Percentiles rank a stretch among this genome's conserved stretches.
phyloP scores from a whole-genome alignment of 495 filamentous ascomycete genomes.

The Choiromyces venosus region DNA sequence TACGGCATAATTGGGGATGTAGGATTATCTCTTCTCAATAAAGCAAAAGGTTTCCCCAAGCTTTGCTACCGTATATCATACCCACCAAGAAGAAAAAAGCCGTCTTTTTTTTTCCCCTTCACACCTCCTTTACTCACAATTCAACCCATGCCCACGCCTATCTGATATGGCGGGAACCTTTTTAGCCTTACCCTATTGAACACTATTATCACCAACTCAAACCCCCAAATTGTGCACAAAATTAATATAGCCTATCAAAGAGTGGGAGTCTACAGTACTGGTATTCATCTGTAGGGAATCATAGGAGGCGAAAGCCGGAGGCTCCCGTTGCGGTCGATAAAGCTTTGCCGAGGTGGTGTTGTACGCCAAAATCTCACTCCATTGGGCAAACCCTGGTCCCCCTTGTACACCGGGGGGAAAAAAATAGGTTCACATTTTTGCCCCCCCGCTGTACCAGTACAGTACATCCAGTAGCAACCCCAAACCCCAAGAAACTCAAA shows the following conservation, averaged over 20 bases:
- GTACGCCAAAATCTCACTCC: background rate
- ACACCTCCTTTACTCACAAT: background rate
- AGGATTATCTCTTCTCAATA: background rate
- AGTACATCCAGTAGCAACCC: too few relatives aligned
- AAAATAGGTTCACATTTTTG: too few relatives aligned
- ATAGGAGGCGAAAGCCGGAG: background rate
- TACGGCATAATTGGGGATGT: background rate
- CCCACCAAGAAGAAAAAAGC: background rate
- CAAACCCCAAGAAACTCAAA: too few relatives aligned
- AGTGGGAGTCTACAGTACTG: too few relatives aligned
- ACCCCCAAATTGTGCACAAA: too few relatives aligned
- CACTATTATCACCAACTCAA: too few relatives aligned
- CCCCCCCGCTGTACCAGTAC: too few relatives aligned
- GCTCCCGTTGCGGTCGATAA: background rate
- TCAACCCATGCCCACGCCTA: background rate
- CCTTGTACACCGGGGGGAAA: too few relatives aligned
- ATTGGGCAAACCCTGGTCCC: background rate
- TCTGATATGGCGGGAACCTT: background rate
- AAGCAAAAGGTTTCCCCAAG: background rate
- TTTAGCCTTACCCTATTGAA: too few relatives aligned
- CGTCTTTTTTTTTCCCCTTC: background rate
- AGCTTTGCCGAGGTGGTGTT: background rate
- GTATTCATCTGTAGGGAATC: background rate
- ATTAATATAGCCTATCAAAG: too few relatives aligned
- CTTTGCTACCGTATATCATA: too few relatives aligned